A percentile compares a stretch with the other conserved stretches of the same genome.
Conservation (phyloP, 345 rosid genomes). For the Salix purpurea region DNA sequence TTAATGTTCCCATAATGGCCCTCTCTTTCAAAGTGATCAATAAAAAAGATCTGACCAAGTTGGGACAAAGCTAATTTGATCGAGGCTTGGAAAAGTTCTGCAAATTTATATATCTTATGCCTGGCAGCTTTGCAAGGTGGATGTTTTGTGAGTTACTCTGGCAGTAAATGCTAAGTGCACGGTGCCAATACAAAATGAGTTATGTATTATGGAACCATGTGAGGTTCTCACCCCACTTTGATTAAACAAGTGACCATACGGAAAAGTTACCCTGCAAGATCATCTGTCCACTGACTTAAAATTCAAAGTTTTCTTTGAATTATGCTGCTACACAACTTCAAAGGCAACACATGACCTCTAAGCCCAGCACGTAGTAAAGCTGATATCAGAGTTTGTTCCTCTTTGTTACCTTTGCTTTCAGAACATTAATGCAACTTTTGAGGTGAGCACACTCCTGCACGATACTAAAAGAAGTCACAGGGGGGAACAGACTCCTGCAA, state of each 20-base stretch:
- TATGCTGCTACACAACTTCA: neutral
- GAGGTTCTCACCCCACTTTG: neutral
- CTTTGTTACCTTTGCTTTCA: neutral
- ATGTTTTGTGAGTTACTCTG: neutral
- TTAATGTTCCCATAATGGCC: neutral
- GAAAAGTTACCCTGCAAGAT: neutral
- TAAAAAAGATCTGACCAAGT: too few species aligned
- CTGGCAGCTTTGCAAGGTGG: neutral
- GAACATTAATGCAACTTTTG: neutral
- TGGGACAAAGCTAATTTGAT: neutral
- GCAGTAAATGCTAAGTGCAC: neutral
- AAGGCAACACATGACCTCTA: neutral
- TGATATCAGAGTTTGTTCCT: neutral
- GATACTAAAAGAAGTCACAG: neutral
- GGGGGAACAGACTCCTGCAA: neutral
- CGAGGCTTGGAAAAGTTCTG: neutral
- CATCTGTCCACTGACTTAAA: neutral
- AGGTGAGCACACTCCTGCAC: neutral
- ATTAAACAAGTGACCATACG: neutral
- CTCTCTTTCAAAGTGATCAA: neutral
- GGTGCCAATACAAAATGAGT: neutral
- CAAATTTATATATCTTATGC: neutral
- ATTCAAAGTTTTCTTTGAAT: neutral
- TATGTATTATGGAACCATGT: conserved; percentile 20
- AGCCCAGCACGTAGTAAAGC: neutral